Base-by-base conservation (phyloP, 2,329 filamentous ascomycete species). In the Leptographium wingfieldii region DNA sequence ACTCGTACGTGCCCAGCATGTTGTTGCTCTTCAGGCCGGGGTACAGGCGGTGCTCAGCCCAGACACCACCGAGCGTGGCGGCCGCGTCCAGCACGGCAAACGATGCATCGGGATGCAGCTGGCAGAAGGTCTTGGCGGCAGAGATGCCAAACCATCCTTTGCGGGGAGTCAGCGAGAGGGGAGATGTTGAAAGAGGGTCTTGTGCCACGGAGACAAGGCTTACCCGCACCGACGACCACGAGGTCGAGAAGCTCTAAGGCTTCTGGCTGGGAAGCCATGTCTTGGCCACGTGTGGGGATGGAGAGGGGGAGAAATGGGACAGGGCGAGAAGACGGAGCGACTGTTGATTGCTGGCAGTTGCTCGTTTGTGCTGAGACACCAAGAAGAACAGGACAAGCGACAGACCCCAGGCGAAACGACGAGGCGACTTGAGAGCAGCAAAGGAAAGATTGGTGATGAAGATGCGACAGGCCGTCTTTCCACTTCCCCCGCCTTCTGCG, bases 21-120 rank as follows among this genome's bases (percentile, higher is more conserved):
- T 91, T 91, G 71, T 92, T 92, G 58, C 81, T 84, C 66, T 84
- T 87, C 56, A 92, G 76, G 1, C 82, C 83, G 0, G 83, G 80
- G 68, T 91, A 87, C 0, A 90, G 71, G 1, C 86, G 79, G 46
- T 86, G 74, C 60, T 81, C 74, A 10, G 83, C 80, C 88, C 87
- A 92, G 19, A 84, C 83, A 4, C 88, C 88, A 1, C 88, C 88
- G 5, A 85, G 67, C 0, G 80, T 80, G 14, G 74, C 69, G 12
- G 77, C 75, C 5, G 76, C 72, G 55, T 90, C 86, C 35, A 88
- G 71, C 11, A 89, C 67, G 1, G 77, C 71, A 29, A 88, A 68
- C 2, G 77, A 77, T 59, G 76, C 74, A n/a, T 73, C 68, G 0
- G 84, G 85, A 64, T 86, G 76, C 48, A 84, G 68, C 63, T 82